Percentiles rank a stretch among this genome's conserved stretches.
Conservation (phyloP, 805 yeast genomes). For the Starmerella vitae region DNA sequence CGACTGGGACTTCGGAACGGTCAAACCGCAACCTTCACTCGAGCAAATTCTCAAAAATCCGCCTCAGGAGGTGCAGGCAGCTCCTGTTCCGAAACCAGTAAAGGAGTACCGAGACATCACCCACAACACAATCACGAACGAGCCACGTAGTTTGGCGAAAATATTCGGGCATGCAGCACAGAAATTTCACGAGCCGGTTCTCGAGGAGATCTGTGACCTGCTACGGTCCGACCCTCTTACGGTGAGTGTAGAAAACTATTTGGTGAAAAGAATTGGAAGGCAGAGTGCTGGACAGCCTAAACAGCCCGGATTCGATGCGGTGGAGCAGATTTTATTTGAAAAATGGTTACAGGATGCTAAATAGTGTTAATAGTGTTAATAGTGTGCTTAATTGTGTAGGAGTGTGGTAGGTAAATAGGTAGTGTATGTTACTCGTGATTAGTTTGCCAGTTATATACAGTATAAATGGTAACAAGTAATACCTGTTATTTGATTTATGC, state of each 20-base stretch:
- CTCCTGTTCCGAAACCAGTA: constrained; percentile 1
- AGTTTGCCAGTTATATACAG: too few species aligned
- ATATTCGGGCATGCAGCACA: constrained; percentile 20
- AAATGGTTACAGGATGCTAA: constrained; percentile 20
- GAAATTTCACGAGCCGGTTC: constrained; percentile 20
- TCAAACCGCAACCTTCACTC: constrained; percentile 22
- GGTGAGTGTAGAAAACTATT: constrained; percentile 18
- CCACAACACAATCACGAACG: neutral
- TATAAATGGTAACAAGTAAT: too few species aligned
- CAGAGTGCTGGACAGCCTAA: constrained; percentile 11
- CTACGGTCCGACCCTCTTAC: constrained; percentile 21
- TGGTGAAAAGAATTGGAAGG: constrained; percentile 18
- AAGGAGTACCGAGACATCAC: neutral
- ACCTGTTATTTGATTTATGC: too few species aligned
- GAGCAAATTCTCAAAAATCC: constrained; percentile 12
- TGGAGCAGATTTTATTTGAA: constrained; percentile 20
- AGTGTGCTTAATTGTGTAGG: too few species aligned
- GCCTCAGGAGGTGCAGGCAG: constrained; percentile 3
- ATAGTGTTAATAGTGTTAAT: too few species aligned
- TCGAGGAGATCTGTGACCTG: constrained; percentile 20
- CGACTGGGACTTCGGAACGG: constrained; percentile 31
- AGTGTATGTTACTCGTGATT: too few species aligned
- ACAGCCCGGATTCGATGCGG: constrained; percentile 14
- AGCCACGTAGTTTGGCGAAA: constrained; percentile 14
- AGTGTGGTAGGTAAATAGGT: too few species aligned